Base-by-base conservation (phyloP, 108 stramenopile genomes). In the Nitzschia palea region DNA sequence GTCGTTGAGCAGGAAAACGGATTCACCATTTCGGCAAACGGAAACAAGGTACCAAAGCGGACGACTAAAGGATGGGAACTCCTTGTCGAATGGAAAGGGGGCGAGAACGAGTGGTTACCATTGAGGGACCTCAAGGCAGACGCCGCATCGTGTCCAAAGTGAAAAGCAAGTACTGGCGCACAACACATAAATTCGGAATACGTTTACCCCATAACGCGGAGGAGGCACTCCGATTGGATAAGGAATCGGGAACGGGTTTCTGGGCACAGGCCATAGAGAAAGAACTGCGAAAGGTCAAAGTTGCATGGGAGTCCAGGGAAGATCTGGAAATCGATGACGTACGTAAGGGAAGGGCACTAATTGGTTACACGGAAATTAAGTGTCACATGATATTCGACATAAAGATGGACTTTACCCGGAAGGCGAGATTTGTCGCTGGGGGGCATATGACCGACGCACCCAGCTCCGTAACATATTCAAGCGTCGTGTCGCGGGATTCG, bases 61-160 rank as follows among this genome's bases (percentile, higher is more conserved):
- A 80, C 82, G 8, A 84, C 82, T 0, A 70, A 55, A 9, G 86
- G 86, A 28, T 84, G 83, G 83, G 4, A 67, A 23, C 50, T 87
- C 1, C 10, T 52, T 18, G 71, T 82, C 10, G 18, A 65, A 42
- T 87, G 68, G 62, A 73, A 56, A 18, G 76, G 82, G 47, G 81
- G 63, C 8, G 36, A 32, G 4, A 35, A 28, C 6, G 25, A 53
- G 10, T 81, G 80, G 80, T 52, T 65, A 1, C 36, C 36, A 28
- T 52, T 86, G 27, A 44, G 42, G 20, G 45, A 55, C 10, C 15
- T 83, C 27, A 86, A 86, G 62, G 85, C 80, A 33, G n/a, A n/a
- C n/a, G n/a, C n/a, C n/a, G n/a, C n/a, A n/a, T n/a, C n/a, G n/a
- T n/a, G n/a, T n/a, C n/a, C n/a, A n/a, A n/a, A n/a, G n/a, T n/a